These are phyloP conservation scores for Aciculosporium take DNA, from an alignment of 2,329 filamentous ascomycete species.

Conservation along the genomic window DNA sequence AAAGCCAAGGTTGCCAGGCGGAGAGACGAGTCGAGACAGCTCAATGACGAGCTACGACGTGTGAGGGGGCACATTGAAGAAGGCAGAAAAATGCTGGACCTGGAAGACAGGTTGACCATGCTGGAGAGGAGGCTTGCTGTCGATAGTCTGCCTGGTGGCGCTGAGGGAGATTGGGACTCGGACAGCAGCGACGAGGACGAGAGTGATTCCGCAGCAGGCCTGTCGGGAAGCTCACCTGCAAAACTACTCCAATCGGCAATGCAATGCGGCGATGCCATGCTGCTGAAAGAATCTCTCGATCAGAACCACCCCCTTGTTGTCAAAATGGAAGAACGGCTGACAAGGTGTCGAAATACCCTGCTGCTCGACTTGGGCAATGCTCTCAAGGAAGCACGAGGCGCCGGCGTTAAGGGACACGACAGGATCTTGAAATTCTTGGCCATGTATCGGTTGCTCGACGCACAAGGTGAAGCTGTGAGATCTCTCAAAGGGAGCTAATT, in stretches of 20 bases:
- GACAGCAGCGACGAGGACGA: constrained; percentile 28
- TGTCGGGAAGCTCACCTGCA: constrained; percentile 31
- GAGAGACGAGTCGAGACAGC: constrained; percentile 43
- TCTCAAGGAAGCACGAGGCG: constrained; percentile 28
- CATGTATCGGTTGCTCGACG: constrained; percentile 38
- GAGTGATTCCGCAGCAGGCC: constrained; percentile 15
- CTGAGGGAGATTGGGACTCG: constrained; percentile 11
- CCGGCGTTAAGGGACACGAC: constrained; percentile 26
- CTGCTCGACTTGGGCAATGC: constrained; percentile 41
- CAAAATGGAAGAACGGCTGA: constrained; percentile 37
- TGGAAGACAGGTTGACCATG: constrained; percentile 46
- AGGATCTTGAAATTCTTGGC: constrained; percentile 37
- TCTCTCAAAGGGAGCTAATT: constrained; percentile 26
- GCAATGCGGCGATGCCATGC: constrained; percentile 29
- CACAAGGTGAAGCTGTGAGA: constrained; percentile 38
- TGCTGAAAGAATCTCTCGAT: constrained; percentile 30
- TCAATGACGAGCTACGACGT: constrained; percentile 53
- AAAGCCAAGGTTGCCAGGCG: constrained; percentile 49
- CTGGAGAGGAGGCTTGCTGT: constrained; percentile 52
- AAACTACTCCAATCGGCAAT: constrained; percentile 32
- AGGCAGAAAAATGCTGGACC: constrained; percentile 49
- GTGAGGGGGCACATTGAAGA: constrained; percentile 49
- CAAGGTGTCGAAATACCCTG: constrained; percentile 40
- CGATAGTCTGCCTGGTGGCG: constrained; percentile 19
- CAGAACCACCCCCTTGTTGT: constrained; percentile 34